Conservation (phyloP, 345 rosid genomes). For the Nasturtium officinale region DNA sequence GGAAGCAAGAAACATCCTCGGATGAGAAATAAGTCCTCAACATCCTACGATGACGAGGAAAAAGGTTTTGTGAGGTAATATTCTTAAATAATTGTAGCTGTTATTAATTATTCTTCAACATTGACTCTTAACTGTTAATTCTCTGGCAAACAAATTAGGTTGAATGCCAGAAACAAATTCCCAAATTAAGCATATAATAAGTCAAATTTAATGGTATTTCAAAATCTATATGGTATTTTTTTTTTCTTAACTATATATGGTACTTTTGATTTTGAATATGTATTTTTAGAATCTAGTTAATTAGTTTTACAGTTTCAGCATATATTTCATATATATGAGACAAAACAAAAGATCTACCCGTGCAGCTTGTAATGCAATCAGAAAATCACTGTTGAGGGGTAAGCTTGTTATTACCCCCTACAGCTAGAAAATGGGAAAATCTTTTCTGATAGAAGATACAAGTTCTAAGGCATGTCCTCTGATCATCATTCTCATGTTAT, state of each 20-base stretch:
- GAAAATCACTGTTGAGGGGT: conserved; percentile 10
- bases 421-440: neutral
- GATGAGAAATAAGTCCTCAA: neutral
- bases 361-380: conserved; percentile 18
- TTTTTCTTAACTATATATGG: conserved; percentile 7
- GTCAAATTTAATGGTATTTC: neutral
- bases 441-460: conserved; percentile 17
- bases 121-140: neutral
- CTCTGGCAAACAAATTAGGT: neutral
- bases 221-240: neutral
- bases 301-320: neutral
- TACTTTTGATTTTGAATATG: neutral
- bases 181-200: conserved; percentile 23
- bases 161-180: neutral
- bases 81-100: neutral
- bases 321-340: conserved; percentile 12
- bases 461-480: conserved; percentile 22
- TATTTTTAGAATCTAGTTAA: conserved; percentile 25
- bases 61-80: neutral
- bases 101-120: neutral
- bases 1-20: neutral
- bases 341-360: neutral
- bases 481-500: conserved; percentile 13
- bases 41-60: neutral
- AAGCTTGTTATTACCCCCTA: neutral